These are phyloP conservation scores for Artemisia argyi DNA, from an alignment of 129 eudicot genomes.

Conservation along the genomic window DNA sequence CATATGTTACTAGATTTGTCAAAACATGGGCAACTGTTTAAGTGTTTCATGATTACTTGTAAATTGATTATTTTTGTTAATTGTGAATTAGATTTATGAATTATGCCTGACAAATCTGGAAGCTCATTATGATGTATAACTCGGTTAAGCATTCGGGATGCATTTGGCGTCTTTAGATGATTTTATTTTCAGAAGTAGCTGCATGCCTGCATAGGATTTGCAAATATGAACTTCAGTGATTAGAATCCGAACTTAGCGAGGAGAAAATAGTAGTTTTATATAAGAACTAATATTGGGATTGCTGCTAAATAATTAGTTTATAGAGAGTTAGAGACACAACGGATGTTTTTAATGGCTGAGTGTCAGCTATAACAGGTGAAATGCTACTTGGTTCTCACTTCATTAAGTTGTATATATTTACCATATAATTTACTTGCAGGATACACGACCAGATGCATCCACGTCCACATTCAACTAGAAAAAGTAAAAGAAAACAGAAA, in stretches of 20 bases:
- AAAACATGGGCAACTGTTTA: not conserved
- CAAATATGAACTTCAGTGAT: not conserved
- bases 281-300: too few species aligned
- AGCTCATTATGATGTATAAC: not conserved
- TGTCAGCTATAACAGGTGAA: not conserved
- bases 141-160: not conserved
- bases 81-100: not conserved
- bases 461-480: slow-evolving; percentile 18
- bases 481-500: too few species aligned
- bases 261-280: not conserved
- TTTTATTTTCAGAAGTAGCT: not conserved
- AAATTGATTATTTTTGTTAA: not conserved
- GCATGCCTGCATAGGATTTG: not conserved
- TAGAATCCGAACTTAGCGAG: not conserved
- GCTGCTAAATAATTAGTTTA: too few species aligned
- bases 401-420: slow-evolving; percentile 8
- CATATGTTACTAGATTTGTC: not conserved
- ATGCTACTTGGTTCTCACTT: not conserved
- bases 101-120: not conserved
- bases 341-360: not conserved
- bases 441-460: slow-evolving; percentile 18
- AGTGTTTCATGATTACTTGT: not conserved
- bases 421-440: slow-evolving; percentile 20
- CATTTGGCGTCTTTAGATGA: not conserved
- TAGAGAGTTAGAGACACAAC: too few species aligned